A percentile compares a stretch with the other conserved stretches of the same genome.
phyloP scores from a whole-genome alignment of 768 basidiomycete species.

The Boletus fagicola region DNA sequence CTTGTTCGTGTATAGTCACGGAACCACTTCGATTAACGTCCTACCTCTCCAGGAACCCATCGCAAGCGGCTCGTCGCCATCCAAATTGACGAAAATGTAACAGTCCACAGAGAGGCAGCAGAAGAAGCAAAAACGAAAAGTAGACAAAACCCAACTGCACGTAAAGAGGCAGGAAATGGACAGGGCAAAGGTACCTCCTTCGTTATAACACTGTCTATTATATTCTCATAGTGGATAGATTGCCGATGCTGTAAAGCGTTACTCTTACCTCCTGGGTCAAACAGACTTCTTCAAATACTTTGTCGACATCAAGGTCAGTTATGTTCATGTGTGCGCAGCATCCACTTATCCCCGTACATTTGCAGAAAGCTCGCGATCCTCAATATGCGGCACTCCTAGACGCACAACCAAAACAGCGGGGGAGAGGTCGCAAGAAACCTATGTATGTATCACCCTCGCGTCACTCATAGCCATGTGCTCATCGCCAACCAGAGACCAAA shows the following conservation, averaged over 20 bases:
- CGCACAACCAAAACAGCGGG: slow-evolving; percentile 81
- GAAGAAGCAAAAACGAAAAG: slow-evolving; percentile 58
- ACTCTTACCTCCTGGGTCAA: slow-evolving; percentile 96
- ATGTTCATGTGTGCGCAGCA: neutral
- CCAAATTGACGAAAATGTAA: slow-evolving; percentile 37
- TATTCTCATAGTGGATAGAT: slow-evolving; percentile 48
- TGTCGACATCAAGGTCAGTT: slow-evolving; percentile 85
- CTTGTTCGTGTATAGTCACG: slow-evolving; percentile 1
- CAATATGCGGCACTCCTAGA: slow-evolving; percentile 90
- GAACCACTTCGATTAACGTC: slow-evolving; percentile 2
- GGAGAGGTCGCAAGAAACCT: slow-evolving; percentile 81
- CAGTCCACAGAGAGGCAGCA: slow-evolving; percentile 39
- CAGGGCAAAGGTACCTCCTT: slow-evolving; percentile 69
- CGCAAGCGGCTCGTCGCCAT: slow-evolving; percentile 26
- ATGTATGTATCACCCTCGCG: slow-evolving; percentile 42
- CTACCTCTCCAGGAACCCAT: slow-evolving; percentile 18
- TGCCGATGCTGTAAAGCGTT: slow-evolving; percentile 92
- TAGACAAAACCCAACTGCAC: slow-evolving; percentile 66
- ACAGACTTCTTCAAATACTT: slow-evolving; percentile 99
- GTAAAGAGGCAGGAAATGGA: slow-evolving; percentile 81
- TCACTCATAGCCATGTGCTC: neutral
- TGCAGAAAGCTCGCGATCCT: slow-evolving; percentile 83
- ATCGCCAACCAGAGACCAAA: slow-evolving; percentile 55
- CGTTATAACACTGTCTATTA: neutral
- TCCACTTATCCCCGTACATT: slow-evolving; percentile 2